Base-by-base conservation (phyloP, 768 basidiomycete genomes). In the Naganishia vishniacii region DNA sequence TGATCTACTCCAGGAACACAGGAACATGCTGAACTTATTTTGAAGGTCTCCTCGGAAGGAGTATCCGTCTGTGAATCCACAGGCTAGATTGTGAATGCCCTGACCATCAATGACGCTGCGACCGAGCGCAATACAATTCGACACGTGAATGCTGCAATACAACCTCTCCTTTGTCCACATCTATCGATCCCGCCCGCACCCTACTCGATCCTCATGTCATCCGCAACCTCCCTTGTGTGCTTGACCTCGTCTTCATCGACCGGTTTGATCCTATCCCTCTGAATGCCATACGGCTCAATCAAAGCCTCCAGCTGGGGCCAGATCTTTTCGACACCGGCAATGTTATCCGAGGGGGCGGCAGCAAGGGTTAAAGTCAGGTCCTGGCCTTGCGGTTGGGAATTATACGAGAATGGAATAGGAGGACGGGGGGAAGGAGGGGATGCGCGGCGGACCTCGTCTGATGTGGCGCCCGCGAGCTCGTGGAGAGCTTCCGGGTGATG, bases 381-480 rank as follows among this genome's bases (percentile, higher is more conserved):
- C 53, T 56, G 53, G 23, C 53, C 53, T 56, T 56, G 11, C 26
- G 49, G 62, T 25, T 37, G 20, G 11, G 53, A 18, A 40, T 56
- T 37, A 40, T 51, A 48, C 41, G 66, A 58, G 34, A 62, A 67
- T 41, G 48, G 20, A 34, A 59, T 29, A 44, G 65, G 7, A 41
- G 65, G 34, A 37, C 45, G 40, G 37, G 37, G 49, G 45, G 34
- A 44, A 47, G 37, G 59, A 48, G 53, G 44, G 45, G 58, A 64
- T 59, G 70, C 68, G 66, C 68, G 71, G 70, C 71, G 72, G 73
- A 78, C 76, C 75, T 77, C 78, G 70, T 78, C 75, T 60, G 72
- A 74, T 66, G 73, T 72, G 60, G 73, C 71, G 25, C 78, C 78
- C 58, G 69, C 70, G 48, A 78, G 64, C 58, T 72, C 72, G 56